A percentile compares a stretch with the other conserved stretches of the same genome.
phyloP scores from a whole-genome alignment of 768 basidiomycete species.

The Astraeus odoratus region DNA sequence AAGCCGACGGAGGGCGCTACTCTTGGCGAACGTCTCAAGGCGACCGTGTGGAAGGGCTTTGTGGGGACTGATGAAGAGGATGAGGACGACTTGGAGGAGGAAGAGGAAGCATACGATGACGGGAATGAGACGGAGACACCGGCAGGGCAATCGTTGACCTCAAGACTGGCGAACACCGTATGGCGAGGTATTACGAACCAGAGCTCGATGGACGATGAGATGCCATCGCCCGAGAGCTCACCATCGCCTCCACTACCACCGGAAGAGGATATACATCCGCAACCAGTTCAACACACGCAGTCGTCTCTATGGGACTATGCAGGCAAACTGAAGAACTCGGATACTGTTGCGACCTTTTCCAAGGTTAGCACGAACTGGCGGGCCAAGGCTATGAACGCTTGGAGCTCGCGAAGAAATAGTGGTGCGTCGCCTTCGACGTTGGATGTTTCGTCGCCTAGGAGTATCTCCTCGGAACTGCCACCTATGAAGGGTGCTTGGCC shows the following conservation, averaged over 20 bases:
- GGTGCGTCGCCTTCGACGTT: constrained; percentile 2
- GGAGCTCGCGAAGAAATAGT: constrained; percentile 19
- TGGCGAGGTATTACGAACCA: constrained; percentile 77
- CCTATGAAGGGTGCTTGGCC: constrained; percentile 13
- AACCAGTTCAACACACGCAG: constrained; percentile 16
- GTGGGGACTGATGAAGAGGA: constrained; percentile 31
- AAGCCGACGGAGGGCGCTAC: constrained; percentile 31
- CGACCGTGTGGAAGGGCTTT: constrained; percentile 64
- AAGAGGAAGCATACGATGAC: constrained; percentile 27
- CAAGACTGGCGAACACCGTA: constrained; percentile 54
- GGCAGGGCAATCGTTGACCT: constrained; percentile 34
- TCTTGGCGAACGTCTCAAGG: constrained; percentile 50
- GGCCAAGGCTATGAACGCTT: constrained; percentile 43
- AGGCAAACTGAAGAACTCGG: constrained; percentile 66
- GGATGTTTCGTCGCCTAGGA: constrained; percentile 12
- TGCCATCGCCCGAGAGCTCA: constrained; percentile 34
- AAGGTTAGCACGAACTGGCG: constrained; percentile 76
- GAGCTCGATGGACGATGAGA: constrained; percentile 61
- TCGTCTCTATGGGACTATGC: constrained; percentile 63
- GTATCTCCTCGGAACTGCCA: constrained; percentile 17
- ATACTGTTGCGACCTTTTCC: constrained; percentile 59
- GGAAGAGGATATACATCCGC: constrained; percentile 10
- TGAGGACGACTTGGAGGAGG: constrained; percentile 28
- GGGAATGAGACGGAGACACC: constrained; percentile 42
- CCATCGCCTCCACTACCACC: constrained; percentile 19